Evolutionary conservation across 768 basidiomycete species (phyloP).

Genomic region (Clathrus columnatus): DNA sequence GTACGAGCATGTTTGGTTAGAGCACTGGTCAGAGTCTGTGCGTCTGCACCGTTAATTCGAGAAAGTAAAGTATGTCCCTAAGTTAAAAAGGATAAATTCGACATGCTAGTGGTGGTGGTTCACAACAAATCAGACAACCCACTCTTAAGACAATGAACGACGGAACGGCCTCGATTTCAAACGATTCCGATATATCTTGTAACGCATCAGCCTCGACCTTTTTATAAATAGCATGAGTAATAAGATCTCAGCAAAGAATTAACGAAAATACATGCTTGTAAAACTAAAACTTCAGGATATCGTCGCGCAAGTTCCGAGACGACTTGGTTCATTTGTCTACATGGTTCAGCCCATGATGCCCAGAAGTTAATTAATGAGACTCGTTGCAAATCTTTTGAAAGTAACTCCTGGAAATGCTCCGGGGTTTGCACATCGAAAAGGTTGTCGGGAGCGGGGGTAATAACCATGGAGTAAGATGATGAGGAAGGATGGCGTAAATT

Average conservation of each 20-base stretch:
- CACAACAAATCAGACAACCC: slow-evolving; percentile 17
- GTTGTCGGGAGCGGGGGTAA: slow-evolving; percentile 23
- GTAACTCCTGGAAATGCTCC: slow-evolving; percentile 61
- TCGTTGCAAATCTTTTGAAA: slow-evolving; percentile 67
- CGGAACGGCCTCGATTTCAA: slow-evolving; percentile 87
- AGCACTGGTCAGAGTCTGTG: slow-evolving; percentile 47
- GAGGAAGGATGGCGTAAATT: neutral
- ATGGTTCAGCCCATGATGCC: slow-evolving; percentile 90
- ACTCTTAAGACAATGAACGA: slow-evolving; percentile 76
- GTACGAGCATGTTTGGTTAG: slow-evolving; percentile 48
- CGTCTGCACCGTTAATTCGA: slow-evolving; percentile 75
- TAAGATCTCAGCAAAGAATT: too few relatives aligned
- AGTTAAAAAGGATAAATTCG: neutral
- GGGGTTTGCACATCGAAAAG: slow-evolving; percentile 47
- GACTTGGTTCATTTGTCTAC: slow-evolving; percentile 80
- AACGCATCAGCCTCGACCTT: slow-evolving; percentile 81
- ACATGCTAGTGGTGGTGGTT: neutral
- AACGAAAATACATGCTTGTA: slow-evolving; percentile 43
- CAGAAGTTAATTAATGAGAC: slow-evolving; percentile 91
- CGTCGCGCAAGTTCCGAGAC: slow-evolving; percentile 65
- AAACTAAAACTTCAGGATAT: slow-evolving; percentile 57
- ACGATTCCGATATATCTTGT: slow-evolving; percentile 82
- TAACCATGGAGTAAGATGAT: slow-evolving; percentile 15
- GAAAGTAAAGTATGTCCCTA: slow-evolving; percentile 86
- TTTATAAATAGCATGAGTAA: neutral